phyloP scores from a whole-genome alignment of 1,284 basidiomycete genomes.

The Takashimella koratensis region DNA sequence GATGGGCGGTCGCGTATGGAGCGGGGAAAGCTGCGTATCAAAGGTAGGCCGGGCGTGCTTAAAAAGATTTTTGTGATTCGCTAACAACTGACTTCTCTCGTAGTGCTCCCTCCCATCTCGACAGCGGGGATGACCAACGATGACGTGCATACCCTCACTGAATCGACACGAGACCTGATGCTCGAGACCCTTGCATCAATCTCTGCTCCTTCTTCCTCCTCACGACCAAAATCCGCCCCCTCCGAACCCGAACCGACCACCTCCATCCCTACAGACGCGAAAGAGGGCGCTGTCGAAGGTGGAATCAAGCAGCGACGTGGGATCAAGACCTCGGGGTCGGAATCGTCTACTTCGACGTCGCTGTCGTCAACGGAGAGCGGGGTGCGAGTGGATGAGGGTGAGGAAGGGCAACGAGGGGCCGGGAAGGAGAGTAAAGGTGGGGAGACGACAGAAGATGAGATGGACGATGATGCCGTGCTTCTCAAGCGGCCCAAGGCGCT shows the following conservation, averaged over 20 bases:
- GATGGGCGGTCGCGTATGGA: conserved; percentile 74
- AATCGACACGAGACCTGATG: conserved; percentile 50
- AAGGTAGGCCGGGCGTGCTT: conserved; percentile 70
- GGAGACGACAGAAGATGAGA: conserved; percentile 46
- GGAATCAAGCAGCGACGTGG: not conserved
- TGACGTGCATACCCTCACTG: conserved; percentile 51
- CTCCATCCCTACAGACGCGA: not conserved
- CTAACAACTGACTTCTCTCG: conserved; percentile 54
- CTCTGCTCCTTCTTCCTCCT: conserved; percentile 26
- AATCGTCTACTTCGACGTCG: not conserved
- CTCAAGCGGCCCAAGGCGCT: conserved; percentile 38
- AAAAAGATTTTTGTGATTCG: conserved; percentile 63
- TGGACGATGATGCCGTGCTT: conserved; percentile 48
- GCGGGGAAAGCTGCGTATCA: conserved; percentile 70
- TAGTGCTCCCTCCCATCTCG: conserved; percentile 54
- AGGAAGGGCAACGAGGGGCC: not conserved
- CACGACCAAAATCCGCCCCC: not conserved
- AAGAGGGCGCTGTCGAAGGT: no score
- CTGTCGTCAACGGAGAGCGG: not conserved
- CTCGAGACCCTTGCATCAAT: conserved; percentile 45
- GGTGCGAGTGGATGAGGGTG: not conserved
- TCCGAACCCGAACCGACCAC: not conserved
- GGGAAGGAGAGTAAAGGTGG: conserved; percentile 7
- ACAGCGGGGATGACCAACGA: conserved; percentile 50
- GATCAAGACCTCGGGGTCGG: not conserved